Evolutionary conservation across 2,329 filamentous ascomycete genomes (phyloP).

Genomic region (Talaromyces sp.): DNA sequence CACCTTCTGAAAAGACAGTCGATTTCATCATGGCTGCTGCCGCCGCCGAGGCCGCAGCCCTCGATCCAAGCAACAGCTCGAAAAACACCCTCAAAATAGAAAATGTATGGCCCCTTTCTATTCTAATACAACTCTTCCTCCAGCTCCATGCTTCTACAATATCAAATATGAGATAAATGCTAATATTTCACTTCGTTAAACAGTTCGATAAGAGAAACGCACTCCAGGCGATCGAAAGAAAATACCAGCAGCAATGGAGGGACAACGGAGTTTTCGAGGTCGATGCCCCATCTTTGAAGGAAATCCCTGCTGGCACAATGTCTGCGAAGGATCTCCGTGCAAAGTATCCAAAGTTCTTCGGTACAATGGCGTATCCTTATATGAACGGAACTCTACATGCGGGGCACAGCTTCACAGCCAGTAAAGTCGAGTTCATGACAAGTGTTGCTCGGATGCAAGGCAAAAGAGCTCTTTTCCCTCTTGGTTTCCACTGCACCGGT

Average conservation of each 20-base stretch:
- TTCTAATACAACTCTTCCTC: no score
- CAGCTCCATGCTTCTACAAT: no score
- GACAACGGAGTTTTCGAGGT: conserved; percentile 73
- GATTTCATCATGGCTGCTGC: conserved; percentile 35
- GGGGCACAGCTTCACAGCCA: conserved; percentile 86
- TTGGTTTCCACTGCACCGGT: conserved; percentile 93
- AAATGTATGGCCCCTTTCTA: conserved; percentile 39
- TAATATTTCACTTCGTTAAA: background rate
- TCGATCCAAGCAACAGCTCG: conserved; percentile 51
- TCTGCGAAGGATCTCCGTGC: conserved; percentile 68
- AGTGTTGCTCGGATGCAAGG: conserved; percentile 88
- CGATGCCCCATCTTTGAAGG: conserved; percentile 72
- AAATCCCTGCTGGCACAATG: conserved; percentile 71
- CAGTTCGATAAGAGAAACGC: conserved; percentile 83
- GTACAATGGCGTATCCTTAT: conserved; percentile 70
- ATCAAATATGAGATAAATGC: background rate
- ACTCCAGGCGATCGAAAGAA: conserved; percentile 78
- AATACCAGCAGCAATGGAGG: conserved; percentile 84
- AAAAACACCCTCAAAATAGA: conserved; percentile 63
- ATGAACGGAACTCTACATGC: conserved; percentile 88
- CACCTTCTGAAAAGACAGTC: background rate
- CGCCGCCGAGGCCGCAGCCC: conserved; percentile 50
- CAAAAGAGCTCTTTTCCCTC: conserved; percentile 78
- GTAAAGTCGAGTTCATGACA: conserved; percentile 87
- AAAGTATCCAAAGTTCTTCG: conserved; percentile 87